Percentiles rank a stretch among this genome's conserved stretches.
phyloP scores from a whole-genome alignment of 2,329 filamentous ascomycete genomes.

The Penicillium sp. region DNA sequence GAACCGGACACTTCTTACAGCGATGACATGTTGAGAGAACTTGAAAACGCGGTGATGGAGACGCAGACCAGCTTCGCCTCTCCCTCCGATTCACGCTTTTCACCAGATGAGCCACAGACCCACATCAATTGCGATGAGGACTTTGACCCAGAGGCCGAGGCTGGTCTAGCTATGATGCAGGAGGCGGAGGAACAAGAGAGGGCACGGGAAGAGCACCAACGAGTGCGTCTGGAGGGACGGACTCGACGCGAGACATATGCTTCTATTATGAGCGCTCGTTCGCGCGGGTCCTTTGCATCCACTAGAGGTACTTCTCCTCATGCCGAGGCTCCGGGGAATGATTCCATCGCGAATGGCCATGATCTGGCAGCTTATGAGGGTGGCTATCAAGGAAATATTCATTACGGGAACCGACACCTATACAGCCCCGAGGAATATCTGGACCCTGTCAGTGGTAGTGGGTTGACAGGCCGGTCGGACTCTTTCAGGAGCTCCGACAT shows the following conservation, averaged over 20 bases:
- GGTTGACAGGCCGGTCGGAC: conserved; percentile 22
- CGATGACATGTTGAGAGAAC: conserved; percentile 59
- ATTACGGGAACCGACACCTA: conserved; percentile 56
- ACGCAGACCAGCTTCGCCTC: conserved; percentile 24
- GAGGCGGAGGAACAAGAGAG: conserved; percentile 79
- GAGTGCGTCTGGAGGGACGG: conserved; percentile 45
- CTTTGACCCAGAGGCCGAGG: conserved; percentile 72
- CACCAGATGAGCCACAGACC: conserved; percentile 46
- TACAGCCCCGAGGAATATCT: conserved; percentile 18
- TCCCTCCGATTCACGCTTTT: conserved; percentile 29
- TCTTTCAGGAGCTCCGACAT: conserved; percentile 31
- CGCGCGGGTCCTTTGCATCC: conserved; percentile 42
- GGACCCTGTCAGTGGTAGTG: conserved; percentile 17
- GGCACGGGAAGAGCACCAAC: conserved; percentile 44
- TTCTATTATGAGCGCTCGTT: conserved; percentile 48
- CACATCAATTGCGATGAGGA: conserved; percentile 52
- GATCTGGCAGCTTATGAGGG: conserved; percentile 75
- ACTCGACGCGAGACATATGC: conserved; percentile 58
- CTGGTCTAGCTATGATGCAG: conserved; percentile 78
- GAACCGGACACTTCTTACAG: conserved; percentile 41
- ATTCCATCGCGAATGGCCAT: conserved; percentile 66
- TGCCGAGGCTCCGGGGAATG: conserved; percentile 61
- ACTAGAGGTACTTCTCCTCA: conserved; percentile 26
- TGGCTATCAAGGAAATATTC: conserved; percentile 63
- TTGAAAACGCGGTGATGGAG: conserved; percentile 54